phyloP scores from a whole-genome alignment of 1,284 basidiomycete species.

The Mycosarcoma maydis region DNA sequence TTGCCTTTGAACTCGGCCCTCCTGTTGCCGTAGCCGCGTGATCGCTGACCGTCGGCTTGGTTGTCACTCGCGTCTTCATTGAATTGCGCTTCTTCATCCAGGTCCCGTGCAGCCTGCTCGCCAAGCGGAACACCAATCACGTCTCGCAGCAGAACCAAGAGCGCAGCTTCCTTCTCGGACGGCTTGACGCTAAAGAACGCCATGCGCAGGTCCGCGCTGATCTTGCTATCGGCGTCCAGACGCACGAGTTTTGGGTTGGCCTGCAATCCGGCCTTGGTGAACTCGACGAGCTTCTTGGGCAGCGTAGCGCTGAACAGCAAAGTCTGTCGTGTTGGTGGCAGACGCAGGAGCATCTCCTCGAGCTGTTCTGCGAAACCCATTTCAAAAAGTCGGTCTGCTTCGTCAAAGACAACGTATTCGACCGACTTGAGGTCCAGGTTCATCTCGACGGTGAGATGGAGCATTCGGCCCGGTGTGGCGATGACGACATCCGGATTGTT shows the following conservation, averaged over 20 bases:
- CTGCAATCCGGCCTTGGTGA: slow-evolving; percentile 89
- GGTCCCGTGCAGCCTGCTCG: slow-evolving; percentile 37
- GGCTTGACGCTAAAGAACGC: slow-evolving; percentile 93
- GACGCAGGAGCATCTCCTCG: slow-evolving; percentile 86
- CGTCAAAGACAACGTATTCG: slow-evolving; percentile 94
- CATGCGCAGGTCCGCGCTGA: slow-evolving; percentile 91
- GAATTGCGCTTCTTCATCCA: slow-evolving; percentile 44
- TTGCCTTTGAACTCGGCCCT: slow-evolving; percentile 39
- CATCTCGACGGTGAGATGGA: slow-evolving; percentile 97
- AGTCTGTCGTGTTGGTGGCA: slow-evolving; percentile 87
- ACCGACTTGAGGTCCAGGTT: slow-evolving; percentile 87
- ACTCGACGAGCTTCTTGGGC: slow-evolving; percentile 94
- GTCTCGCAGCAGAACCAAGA: slow-evolving; percentile 84
- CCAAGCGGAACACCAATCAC: slow-evolving; percentile 81
- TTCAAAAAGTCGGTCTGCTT: slow-evolving; percentile 96
- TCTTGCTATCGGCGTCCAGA: slow-evolving; percentile 93
- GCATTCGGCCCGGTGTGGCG: slow-evolving; percentile 93
- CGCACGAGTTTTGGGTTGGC: slow-evolving; percentile 93
- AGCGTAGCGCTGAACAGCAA: slow-evolving; percentile 95
- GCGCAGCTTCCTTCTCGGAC: slow-evolving; percentile 90
- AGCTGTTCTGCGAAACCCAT: slow-evolving; percentile 95
- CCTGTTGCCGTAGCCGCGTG: slow-evolving; percentile 29
- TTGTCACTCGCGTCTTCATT: slow-evolving; percentile 63
- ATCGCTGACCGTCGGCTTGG: slow-evolving; percentile 47
- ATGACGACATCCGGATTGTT: slow-evolving; percentile 78